Base-by-base conservation (phyloP, 768 basidiomycete genomes). In the Mycena floridula region DNA sequence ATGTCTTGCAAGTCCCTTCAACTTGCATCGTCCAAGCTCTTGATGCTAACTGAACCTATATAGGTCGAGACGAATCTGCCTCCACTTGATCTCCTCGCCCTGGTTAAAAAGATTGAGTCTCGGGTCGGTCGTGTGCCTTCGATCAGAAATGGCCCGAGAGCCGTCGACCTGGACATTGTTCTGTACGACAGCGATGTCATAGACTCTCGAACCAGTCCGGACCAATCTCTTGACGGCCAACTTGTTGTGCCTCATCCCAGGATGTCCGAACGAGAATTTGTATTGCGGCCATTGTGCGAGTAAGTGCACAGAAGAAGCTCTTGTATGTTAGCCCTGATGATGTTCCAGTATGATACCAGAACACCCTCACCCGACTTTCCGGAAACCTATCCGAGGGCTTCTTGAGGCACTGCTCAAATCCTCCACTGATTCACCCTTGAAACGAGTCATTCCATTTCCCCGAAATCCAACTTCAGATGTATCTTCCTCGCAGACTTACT, bases 111-210 rank as follows among this genome's bases (percentile, higher is more conserved):
- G 7, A 80, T 93, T 26, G 96, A 99, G 59, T 55, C 43, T 0
- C 59, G 61, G 2, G 81, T 96, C 0, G 96, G 94, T 2, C 79
- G 96, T 11, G 73, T 82, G 3, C 83, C 84, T 2, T 81, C 87
- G 0, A 70, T 87, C 49, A 74, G 83, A 7, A 85, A 91, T 58
- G 96, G 96, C 0, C 96, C 95, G 0, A 76, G 94, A 7, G 83
- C 85, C 1, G 74, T 98, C 37, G 95, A 99, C 58, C 68, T 99
- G 27, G 96, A 98, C 58, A 72, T 98, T 30, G 52, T 97, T 2
- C 71, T 86, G 12, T 96, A 89, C 52, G 88, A 82, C 42, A 56
- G 73, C 18, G 46, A 62, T 0, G 50, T 74, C n/a, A 63, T 89
- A 40, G 82, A 88, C 48, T 80, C 81, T 2, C 68, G 81, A 24